Conservation (phyloP, 208 protist genomes). For the Lotmaria passim region DNA sequence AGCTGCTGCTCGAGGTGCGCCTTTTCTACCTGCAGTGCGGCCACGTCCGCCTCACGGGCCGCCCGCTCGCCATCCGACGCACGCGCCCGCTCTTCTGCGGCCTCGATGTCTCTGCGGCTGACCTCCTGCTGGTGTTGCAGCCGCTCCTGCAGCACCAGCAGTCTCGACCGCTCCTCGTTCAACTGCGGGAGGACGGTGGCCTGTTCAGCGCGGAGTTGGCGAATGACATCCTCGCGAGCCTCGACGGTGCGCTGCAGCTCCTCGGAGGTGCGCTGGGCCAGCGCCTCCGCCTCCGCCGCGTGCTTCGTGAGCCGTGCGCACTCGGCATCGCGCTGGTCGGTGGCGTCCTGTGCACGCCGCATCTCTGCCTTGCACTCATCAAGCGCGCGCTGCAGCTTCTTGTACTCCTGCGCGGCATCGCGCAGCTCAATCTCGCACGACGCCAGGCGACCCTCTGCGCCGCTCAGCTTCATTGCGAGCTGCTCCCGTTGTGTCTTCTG, state of each 20-base stretch:
- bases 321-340: slow-evolving; percentile 46
- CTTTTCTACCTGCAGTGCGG: slow-evolving; percentile 27
- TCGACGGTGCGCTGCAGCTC: slow-evolving; percentile 48
- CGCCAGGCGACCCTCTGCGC: slow-evolving; percentile 31
- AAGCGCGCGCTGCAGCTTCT: slow-evolving; percentile 37
- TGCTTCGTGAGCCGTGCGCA: slow-evolving; percentile 47
- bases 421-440: slow-evolving; percentile 15
- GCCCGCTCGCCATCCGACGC: slow-evolving; percentile 29
- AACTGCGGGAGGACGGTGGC: slow-evolving; percentile 44
- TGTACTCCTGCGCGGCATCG: slow-evolving; percentile 31
- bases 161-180: slow-evolving; percentile 46
- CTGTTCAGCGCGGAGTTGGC: slow-evolving; percentile 53
- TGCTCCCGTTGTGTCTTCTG: slow-evolving; percentile 32
- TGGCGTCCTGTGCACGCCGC: slow-evolving; percentile 26
- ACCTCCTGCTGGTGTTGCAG: slow-evolving; percentile 57
- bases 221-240: slow-evolving; percentile 53
- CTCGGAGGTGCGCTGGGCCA: slow-evolving; percentile 54
- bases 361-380: slow-evolving; percentile 44
- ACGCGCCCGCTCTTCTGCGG: slow-evolving; percentile 32
- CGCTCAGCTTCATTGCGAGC: slow-evolving; percentile 27
- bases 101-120: slow-evolving; percentile 29
- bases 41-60: slow-evolving; percentile 25
- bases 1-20: slow-evolving; percentile 24
- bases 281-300: slow-evolving; percentile 62
- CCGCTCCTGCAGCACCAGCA: slow-evolving; percentile 57